Evolutionary conservation across 768 basidiomycete species (phyloP).

Genomic region (Botryobasidium botryosum): DNA sequence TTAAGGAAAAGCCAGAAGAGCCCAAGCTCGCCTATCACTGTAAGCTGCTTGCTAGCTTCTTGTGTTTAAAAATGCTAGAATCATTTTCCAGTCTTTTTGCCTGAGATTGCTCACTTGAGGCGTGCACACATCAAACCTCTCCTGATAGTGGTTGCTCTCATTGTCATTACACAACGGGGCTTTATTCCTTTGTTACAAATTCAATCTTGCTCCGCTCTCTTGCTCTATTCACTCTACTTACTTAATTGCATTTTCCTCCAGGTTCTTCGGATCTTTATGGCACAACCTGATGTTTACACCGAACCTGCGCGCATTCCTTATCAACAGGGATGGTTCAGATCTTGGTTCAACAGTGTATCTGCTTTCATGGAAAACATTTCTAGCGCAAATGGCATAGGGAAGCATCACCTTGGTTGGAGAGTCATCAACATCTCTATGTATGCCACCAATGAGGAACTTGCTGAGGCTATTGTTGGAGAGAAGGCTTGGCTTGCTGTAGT

Average conservation of each 20-base stretch:
- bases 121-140: neutral
- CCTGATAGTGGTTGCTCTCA: neutral
- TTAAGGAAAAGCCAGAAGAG: too few species aligned
- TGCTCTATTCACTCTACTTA: too few species aligned
- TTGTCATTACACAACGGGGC: neutral
- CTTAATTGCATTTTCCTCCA: too few species aligned
- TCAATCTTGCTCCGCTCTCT: too few species aligned
- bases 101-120: neutral
- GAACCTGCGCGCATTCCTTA: neutral
- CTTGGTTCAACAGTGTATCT: neutral
- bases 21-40: too few species aligned
- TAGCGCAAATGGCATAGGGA: neutral
- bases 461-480: slow-evolving; percentile 23
- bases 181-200: too few species aligned
- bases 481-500: slow-evolving; percentile 28
- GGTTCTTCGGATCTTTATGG: neutral
- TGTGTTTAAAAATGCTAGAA: too few species aligned
- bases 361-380: neutral
- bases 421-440: neutral
- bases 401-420: neutral
- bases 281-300: neutral
- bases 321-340: neutral
- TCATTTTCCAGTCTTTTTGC: neutral
- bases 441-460: slow-evolving; percentile 19
- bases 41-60: too few species aligned